Percentiles rank a stretch among this genome's conserved stretches.
These are phyloP conservation scores for Russula griseocarnosa DNA, from an alignment of 768 basidiomycete species.

Conservation along the genomic window DNA sequence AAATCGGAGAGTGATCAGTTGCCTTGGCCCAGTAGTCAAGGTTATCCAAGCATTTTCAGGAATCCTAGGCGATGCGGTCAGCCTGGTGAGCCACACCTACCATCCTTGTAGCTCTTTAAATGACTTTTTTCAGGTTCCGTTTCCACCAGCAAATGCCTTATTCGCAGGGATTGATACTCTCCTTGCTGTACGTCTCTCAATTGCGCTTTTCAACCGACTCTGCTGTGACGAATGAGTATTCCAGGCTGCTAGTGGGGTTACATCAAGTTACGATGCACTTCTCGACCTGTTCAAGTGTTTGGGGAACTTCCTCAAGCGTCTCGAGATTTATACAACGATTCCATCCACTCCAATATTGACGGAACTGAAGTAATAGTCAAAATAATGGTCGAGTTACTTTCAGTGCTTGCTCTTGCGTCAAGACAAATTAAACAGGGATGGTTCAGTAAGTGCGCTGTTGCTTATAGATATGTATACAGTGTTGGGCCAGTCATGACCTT, in stretches of 20 bases:
- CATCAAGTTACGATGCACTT: neutral
- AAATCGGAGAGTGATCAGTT: neutral
- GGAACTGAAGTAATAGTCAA: neutral
- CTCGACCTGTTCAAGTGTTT: neutral
- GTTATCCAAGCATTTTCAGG: neutral
- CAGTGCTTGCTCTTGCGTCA: neutral
- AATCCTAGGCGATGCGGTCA: neutral
- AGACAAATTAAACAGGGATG: neutral
- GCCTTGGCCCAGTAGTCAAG: neutral
- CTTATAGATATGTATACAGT: too few relatives aligned
- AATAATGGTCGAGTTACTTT: conserved; percentile 1
- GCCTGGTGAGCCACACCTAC: neutral
- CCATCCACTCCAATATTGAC: neutral
- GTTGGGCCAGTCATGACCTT: too few relatives aligned
- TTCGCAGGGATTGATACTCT: neutral
- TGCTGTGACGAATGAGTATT: neutral
- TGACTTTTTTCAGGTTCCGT: neutral
- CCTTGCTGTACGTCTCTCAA: neutral
- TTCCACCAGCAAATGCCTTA: neutral
- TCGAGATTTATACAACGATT: neutral
- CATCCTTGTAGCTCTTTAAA: neutral
- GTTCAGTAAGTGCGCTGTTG: neutral
- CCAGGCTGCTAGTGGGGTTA: neutral
- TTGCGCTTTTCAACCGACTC: neutral
- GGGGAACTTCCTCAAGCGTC: neutral